Percentiles rank a stretch among this genome's conserved stretches.
Evolutionary conservation across 306 rosid genomes (phyloP).

Genomic region (Mimosa pudica): DNA sequence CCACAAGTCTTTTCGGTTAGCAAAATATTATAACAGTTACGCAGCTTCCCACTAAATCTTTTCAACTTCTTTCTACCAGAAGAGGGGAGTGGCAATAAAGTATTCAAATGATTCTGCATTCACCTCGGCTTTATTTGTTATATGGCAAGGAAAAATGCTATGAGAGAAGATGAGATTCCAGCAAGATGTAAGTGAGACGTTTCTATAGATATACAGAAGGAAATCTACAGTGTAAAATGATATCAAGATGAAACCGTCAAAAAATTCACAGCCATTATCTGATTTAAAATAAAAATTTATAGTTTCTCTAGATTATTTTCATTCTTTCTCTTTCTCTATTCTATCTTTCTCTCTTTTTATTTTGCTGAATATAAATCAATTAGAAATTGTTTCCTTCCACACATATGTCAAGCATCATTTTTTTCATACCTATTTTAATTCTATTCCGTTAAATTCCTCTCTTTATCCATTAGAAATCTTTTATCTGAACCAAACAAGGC

Average conservation of each 20-base stretch:
- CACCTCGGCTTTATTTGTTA: neutral
- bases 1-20: neutral
- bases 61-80: constrained; percentile 9
- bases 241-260: neutral
- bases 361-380: neutral
- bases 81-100: constrained; percentile 3
- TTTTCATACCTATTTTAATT: neutral
- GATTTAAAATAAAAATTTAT: neutral
- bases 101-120: neutral
- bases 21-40: neutral
- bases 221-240: neutral
- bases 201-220: neutral
- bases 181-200: neutral
- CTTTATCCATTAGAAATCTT: neutral
- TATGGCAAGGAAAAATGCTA: neutral
- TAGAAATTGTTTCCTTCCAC: neutral
- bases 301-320: neutral
- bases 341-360: neutral
- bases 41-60: neutral
- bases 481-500: neutral
- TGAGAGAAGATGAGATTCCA: neutral
- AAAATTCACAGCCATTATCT: neutral
- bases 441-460: neutral
- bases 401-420: neutral
- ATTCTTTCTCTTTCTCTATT: neutral